Conservation (phyloP, 1,284 basidiomycete species). For the Laetiporus sulphureus region DNA sequence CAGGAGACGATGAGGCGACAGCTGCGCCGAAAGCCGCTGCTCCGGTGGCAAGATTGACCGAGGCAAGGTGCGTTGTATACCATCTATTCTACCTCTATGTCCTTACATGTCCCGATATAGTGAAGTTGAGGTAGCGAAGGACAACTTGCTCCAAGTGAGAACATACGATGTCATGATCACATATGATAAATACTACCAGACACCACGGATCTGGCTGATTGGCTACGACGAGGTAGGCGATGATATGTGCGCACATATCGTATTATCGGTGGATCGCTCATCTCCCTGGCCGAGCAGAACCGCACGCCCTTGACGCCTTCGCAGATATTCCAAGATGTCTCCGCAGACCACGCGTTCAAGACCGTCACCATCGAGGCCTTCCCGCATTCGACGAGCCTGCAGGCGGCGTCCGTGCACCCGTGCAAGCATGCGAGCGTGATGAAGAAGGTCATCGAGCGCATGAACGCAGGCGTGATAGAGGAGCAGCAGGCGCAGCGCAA, state of each 20-base stretch:
- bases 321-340: slow-evolving; percentile 97
- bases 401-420: slow-evolving; percentile 91
- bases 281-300: slow-evolving; percentile 44
- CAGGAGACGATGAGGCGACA: slow-evolving; percentile 72
- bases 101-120: slow-evolving; percentile 25
- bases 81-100: background rate
- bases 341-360: slow-evolving; percentile 96
- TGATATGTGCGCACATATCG: no score
- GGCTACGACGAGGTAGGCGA: slow-evolving; percentile 85
- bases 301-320: slow-evolving; percentile 79
- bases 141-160: slow-evolving; percentile 88
- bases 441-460: slow-evolving; percentile 99
- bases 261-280: slow-evolving; percentile 6
- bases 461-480: slow-evolving; percentile 85
- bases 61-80: slow-evolving; percentile 21
- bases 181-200: slow-evolving; percentile 99
- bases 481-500: slow-evolving; percentile 64
- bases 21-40: slow-evolving; percentile 50
- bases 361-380: slow-evolving; percentile 99
- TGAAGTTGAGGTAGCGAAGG: slow-evolving; percentile 57
- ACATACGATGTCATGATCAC: slow-evolving; percentile 99
- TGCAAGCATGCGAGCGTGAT: slow-evolving; percentile 99
- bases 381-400: slow-evolving; percentile 81
- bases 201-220: slow-evolving; percentile 90
- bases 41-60: slow-evolving; percentile 15